A percentile compares a stretch with the other conserved stretches of the same genome.
phyloP scores from a whole-genome alignment of 768 basidiomycete genomes.

The Tephrocybe sp. region DNA sequence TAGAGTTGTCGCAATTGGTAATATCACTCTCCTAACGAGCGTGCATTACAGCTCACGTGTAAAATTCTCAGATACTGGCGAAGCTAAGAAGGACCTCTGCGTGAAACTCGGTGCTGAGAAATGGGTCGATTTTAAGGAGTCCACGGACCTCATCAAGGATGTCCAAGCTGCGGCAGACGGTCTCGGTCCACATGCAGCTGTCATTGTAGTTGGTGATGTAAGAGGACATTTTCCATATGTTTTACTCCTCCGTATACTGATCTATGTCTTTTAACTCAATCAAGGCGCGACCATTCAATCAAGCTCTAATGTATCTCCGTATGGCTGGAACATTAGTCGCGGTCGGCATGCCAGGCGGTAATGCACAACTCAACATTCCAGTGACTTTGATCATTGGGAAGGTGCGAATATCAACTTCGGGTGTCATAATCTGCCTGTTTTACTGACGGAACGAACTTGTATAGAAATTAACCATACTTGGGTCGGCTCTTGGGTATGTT shows the following conservation, averaged over 20 bases:
- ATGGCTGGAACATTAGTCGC: constrained; percentile 65
- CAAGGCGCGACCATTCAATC: constrained; percentile 38
- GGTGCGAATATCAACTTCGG: constrained; percentile 19
- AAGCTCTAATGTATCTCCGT: constrained; percentile 70
- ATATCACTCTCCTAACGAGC: background rate
- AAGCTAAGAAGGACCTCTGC: constrained; percentile 61
- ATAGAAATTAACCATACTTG: constrained; percentile 41
- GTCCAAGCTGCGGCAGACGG: constrained; percentile 63
- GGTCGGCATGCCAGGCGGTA: constrained; percentile 58
- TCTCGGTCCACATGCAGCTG: constrained; percentile 65
- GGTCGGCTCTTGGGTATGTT: constrained; percentile 35
- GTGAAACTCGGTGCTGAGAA: constrained; percentile 52
- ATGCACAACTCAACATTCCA: constrained; percentile 50
- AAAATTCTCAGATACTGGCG: constrained; percentile 60
- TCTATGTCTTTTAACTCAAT: background rate
- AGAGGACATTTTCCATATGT: constrained; percentile 12
- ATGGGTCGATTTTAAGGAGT: constrained; percentile 75
- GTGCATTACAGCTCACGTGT: background rate
- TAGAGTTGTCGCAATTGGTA: constrained; percentile 54
- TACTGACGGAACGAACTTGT: background rate
- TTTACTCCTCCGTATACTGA: background rate
- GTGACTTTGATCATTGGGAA: constrained; percentile 38
- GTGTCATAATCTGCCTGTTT: background rate
- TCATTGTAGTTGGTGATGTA: constrained; percentile 56
- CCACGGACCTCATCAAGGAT: constrained; percentile 55